phyloP scores from a whole-genome alignment of 768 basidiomycete genomes.

The Cyathus striatus region DNA sequence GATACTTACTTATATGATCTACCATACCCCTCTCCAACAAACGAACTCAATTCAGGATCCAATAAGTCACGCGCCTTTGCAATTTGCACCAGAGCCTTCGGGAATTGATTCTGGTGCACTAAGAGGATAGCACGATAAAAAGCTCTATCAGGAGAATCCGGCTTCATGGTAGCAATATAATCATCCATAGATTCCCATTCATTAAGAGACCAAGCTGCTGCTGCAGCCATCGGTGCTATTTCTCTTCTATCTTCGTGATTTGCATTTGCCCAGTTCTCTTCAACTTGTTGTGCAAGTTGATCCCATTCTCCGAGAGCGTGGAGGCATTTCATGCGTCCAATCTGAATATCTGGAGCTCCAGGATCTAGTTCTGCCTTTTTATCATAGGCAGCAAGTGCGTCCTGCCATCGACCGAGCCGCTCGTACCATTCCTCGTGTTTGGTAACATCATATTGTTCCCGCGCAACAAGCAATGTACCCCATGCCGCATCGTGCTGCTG shows the following conservation, averaged over 20 bases:
- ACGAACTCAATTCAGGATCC: slow-evolving; percentile 84
- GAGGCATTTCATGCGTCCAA: slow-evolving; percentile 92
- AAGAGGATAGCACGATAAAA: slow-evolving; percentile 96
- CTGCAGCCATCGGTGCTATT: slow-evolving; percentile 95
- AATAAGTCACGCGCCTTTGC: slow-evolving; percentile 88
- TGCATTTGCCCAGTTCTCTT: slow-evolving; percentile 82
- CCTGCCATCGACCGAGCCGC: slow-evolving; percentile 92
- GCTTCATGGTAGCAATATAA: slow-evolving; percentile 90
- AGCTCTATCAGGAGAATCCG: slow-evolving; percentile 87
- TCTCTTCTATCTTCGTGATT: slow-evolving; percentile 79
- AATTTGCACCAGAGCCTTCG: slow-evolving; percentile 85
- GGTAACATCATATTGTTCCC: slow-evolving; percentile 83
- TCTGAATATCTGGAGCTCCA: slow-evolving; percentile 66
- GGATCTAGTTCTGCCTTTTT: slow-evolving; percentile 74
- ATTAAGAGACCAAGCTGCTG: slow-evolving; percentile 93
- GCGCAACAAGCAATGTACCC: slow-evolving; percentile 89
- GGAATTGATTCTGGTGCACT: slow-evolving; percentile 95
- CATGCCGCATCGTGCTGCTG: slow-evolving; percentile 98
- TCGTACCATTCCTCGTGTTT: slow-evolving; percentile 99
- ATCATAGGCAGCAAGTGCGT: slow-evolving; percentile 84
- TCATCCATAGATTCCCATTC: slow-evolving; percentile 99
- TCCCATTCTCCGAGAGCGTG: slow-evolving; percentile 99
- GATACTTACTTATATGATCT: slow-evolving; percentile 84
- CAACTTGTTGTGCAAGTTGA: slow-evolving; percentile 76
- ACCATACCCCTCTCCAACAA: slow-evolving; percentile 96